These are phyloP conservation scores for Cytospora schulzeri DNA, from an alignment of 2,329 filamentous ascomycete species.

Conservation along the genomic window DNA sequence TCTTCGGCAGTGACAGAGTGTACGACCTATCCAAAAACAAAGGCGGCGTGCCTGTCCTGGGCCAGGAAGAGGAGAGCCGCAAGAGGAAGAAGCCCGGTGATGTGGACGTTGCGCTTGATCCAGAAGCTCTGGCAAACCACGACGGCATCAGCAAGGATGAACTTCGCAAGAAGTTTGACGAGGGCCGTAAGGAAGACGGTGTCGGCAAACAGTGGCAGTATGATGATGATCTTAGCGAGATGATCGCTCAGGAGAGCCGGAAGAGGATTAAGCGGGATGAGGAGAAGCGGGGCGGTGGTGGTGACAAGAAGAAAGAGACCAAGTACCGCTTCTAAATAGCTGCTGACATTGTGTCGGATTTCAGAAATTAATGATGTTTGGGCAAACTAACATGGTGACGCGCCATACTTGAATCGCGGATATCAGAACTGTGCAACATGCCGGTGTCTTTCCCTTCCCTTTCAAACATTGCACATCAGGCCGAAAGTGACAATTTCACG, in stretches of 20 bases:
- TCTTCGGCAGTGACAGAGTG: slow-evolving; percentile 92
- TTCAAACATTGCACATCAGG: background rate
- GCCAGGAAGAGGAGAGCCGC: slow-evolving; percentile 73
- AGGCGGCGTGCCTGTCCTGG: slow-evolving; percentile 69
- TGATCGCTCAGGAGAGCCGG: slow-evolving; percentile 91
- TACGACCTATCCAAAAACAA: slow-evolving; percentile 75
- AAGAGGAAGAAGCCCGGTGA: slow-evolving; percentile 97
- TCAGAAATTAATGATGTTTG: background rate
- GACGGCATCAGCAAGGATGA: slow-evolving; percentile 86
- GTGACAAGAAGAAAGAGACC: slow-evolving; percentile 59
- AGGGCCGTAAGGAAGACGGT: slow-evolving; percentile 65
- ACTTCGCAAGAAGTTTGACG: slow-evolving; percentile 78
- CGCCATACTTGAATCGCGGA: background rate
- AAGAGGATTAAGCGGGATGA: slow-evolving; percentile 89
- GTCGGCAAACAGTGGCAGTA: slow-evolving; percentile 68
- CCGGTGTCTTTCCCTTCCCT: background rate
- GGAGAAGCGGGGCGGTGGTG: slow-evolving; percentile 59
- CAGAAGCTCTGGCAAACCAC: slow-evolving; percentile 73
- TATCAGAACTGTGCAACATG: background rate
- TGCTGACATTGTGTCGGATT: background rate
- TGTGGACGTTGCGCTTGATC: slow-evolving; percentile 88
- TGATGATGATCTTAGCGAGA: slow-evolving; percentile 81
- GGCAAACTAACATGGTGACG: background rate
- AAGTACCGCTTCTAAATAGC: slow-evolving; percentile 52
- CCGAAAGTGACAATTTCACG: background rate